phyloP scores from a whole-genome alignment of 768 basidiomycete species.

The Lyophyllum shimeji region DNA sequence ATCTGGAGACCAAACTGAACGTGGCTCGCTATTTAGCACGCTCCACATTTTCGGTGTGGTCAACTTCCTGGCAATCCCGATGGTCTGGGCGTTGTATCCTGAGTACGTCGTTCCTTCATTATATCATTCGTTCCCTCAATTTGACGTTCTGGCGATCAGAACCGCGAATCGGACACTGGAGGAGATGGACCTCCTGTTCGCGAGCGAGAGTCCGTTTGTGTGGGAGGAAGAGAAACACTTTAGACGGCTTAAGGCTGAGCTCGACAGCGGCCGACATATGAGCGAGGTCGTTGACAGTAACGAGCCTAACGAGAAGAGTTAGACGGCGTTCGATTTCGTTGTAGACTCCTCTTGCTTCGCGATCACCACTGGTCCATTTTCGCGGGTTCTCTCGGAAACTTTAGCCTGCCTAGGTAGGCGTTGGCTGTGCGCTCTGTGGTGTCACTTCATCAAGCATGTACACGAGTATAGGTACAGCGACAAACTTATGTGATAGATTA shows the following conservation, averaged over 20 bases:
- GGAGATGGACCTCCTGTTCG: slow-evolving; percentile 45
- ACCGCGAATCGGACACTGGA: slow-evolving; percentile 38
- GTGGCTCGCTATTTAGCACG: slow-evolving; percentile 26
- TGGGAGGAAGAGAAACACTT: slow-evolving; percentile 44
- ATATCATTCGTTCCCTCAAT: not conserved
- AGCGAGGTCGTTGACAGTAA: slow-evolving; percentile 12
- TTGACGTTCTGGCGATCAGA: slow-evolving; percentile 3
- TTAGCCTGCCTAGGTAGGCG: too few species aligned
- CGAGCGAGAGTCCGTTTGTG: slow-evolving; percentile 42
- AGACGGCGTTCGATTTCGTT: not conserved
- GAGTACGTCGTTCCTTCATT: slow-evolving; percentile 26
- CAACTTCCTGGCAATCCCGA: slow-evolving; percentile 42
- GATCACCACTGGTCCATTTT: too few species aligned
- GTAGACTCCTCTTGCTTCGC: not conserved
- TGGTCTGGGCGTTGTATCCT: slow-evolving; percentile 45
- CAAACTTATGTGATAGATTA: too few species aligned
- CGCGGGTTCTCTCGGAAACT: too few species aligned
- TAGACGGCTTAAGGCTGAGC: slow-evolving; percentile 32
- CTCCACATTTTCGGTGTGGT: slow-evolving; percentile 43
- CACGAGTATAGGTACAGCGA: too few species aligned
- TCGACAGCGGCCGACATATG: slow-evolving; percentile 21
- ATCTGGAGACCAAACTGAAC: not conserved
- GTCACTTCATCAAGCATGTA: too few species aligned
- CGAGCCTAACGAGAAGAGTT: not conserved
- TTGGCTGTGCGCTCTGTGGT: too few species aligned